Evolutionary conservation across 2,329 filamentous ascomycete species (phyloP).

Genomic region (Aspergillus sp.): DNA sequence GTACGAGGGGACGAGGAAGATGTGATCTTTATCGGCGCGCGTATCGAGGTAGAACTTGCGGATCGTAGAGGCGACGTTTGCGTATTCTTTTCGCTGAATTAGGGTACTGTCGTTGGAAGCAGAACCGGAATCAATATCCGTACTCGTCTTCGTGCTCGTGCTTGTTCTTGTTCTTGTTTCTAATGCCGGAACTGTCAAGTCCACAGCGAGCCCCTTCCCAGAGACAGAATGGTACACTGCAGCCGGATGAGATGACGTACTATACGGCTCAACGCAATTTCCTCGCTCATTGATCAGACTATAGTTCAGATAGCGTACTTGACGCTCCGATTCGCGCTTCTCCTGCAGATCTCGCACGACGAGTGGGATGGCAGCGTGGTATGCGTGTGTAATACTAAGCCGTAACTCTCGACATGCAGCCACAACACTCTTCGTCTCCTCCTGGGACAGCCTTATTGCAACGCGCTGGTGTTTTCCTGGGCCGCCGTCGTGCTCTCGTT

Average conservation of each 20-base stretch:
- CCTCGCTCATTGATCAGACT: slow-evolving; percentile 24
- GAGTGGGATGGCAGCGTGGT: slow-evolving; percentile 24
- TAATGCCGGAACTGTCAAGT: slow-evolving; percentile 13
- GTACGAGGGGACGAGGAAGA: slow-evolving; percentile 18
- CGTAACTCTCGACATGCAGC: slow-evolving; percentile 10
- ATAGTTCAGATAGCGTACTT: slow-evolving; percentile 25
- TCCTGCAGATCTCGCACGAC: slow-evolving; percentile 17
- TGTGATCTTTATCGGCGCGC: slow-evolving; percentile 20
- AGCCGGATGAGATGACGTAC: slow-evolving; percentile 14
- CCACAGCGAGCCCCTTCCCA: slow-evolving; percentile 17
- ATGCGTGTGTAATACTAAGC: slow-evolving; percentile 24
- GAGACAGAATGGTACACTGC: slow-evolving; percentile 27
- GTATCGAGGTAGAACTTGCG: slow-evolving; percentile 20
- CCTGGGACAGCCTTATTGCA: slow-evolving; percentile 8
- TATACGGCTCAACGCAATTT: slow-evolving; percentile 19
- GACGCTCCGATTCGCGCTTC: slow-evolving; percentile 1
- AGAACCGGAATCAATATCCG: slow-evolving; percentile 1
- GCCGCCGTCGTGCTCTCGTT: background rate
- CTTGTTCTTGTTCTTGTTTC: background rate
- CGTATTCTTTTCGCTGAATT: too few species aligned
- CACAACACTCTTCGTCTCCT: slow-evolving; percentile 13
- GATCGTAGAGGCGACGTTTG: background rate
- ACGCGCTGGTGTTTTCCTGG: slow-evolving; percentile 24
- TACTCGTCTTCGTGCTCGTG: too few species aligned
- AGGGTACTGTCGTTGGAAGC: background rate